phyloP scores from a whole-genome alignment of 495 filamentous ascomycete genomes.

The Penicillium desertorum region DNA sequence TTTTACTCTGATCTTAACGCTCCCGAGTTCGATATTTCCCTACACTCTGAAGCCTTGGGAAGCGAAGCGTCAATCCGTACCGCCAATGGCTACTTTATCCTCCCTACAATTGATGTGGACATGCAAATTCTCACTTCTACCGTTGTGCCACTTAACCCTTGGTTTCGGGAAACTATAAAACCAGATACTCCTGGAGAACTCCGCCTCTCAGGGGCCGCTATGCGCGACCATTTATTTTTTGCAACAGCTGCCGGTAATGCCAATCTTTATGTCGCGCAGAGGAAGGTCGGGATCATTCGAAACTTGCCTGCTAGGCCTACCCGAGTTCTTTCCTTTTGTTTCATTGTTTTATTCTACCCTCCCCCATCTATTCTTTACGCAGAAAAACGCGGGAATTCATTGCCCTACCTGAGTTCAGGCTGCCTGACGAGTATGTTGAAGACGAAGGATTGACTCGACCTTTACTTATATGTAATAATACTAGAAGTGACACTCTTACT shows the following conservation, averaged over 20 bases:
- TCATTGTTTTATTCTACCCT: no score
- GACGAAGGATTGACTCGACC: no score
- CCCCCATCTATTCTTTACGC: no score
- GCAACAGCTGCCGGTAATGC: constrained; percentile 9
- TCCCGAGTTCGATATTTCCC: background rate
- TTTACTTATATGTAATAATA: no score
- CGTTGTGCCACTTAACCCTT: constrained; percentile 1
- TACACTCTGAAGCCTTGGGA: background rate
- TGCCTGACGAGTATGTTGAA: no score
- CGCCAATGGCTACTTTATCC: background rate
- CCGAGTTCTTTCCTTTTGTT: no score
- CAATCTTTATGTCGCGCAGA: constrained; percentile 9
- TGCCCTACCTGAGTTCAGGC: no score
- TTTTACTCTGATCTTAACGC: background rate
- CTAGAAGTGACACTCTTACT: no score
- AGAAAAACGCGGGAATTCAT: no score
- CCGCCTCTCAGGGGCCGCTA: constrained; percentile 6
- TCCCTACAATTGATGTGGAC: background rate
- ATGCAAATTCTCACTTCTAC: constrained; percentile 6
- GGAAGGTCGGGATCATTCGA: constrained; percentile 8
- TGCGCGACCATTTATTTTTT: constrained; percentile 8
- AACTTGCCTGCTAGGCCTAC: no score
- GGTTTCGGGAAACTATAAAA: constrained; percentile 2
- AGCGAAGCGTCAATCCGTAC: background rate
- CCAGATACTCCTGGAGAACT: background rate